Base-by-base conservation (phyloP, 2,329 filamentous ascomycete species). In the Colletotrichum navitas region DNA sequence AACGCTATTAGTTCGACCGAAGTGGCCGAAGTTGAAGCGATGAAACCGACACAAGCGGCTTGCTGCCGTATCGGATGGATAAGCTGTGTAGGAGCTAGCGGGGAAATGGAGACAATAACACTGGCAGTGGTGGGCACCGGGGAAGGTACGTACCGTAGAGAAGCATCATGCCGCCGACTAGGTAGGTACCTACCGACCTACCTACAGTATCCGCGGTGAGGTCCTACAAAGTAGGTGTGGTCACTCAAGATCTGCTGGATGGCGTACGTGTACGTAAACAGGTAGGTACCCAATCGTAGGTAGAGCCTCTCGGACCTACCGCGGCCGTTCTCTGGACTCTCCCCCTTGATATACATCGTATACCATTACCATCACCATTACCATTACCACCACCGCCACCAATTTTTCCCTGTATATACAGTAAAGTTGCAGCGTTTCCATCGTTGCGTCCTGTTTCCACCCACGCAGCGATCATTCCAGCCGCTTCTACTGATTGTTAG, bases 1-100 rank as follows among this genome's bases (percentile, higher is more conserved):
- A 39, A 63, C 61, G 64, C 52, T 43, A 21, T 45, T 39, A 58
- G 56, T 71, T 68, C 58, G 51, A 63, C 68, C 68, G 68, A 71
- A 71, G 51, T 68, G 51, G 36, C 68, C 68, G 68, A 71, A 71
- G 68, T 71, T 68, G 58, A 68, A 66, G 68, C 63, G 63, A 68
- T 39, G 43, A 58, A 52, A 63, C 64, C 16, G 34, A 58, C 51
- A n/a, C 26, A 55, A 29, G 32, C 11, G 43, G 55, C 39, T 61
- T 66, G 60, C 47, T 21, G 54, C 55, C 24, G 39, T 61, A 26
- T 66, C 63, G 64, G 34, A 62, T 39, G 63, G 32, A 67, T 39
- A 39, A 66, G 41, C 45, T 26, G 32, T 10, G 43, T 43, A 26
- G n/a, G 43, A 62, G n/a, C 26, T 39, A 69, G 62, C 62, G 63